Conservation (phyloP, 495 filamentous ascomycete species). For the Aeminium ludgeri region DNA sequence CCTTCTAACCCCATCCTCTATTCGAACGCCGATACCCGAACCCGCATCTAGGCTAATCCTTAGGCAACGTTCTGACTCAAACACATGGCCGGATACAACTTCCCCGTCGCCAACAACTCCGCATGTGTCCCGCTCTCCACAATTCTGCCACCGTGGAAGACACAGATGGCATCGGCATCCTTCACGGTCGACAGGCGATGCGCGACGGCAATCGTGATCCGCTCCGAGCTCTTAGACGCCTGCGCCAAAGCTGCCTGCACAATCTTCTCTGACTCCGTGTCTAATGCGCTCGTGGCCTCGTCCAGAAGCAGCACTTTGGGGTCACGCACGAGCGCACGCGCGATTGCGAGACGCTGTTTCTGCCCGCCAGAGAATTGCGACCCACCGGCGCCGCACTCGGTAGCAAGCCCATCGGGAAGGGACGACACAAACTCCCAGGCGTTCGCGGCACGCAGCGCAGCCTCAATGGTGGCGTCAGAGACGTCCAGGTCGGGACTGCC, state of each 20-base stretch:
- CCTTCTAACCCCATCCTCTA: no score
- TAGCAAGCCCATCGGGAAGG: slow-evolving; percentile 41
- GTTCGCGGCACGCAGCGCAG: slow-evolving; percentile 42
- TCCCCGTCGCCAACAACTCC: slow-evolving; percentile 30
- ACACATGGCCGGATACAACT: slow-evolving; percentile 37
- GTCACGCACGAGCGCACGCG: slow-evolving; percentile 55
- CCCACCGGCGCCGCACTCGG: slow-evolving; percentile 45
- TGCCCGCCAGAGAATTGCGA: slow-evolving; percentile 58
- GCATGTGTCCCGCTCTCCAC: slow-evolving; percentile 36
- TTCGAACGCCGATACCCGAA: no score
- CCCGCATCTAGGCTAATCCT: no score
- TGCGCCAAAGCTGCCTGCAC: slow-evolving; percentile 53
- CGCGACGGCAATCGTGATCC: slow-evolving; percentile 60
- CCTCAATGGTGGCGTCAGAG: slow-evolving; percentile 34
- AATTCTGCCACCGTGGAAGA: slow-evolving; percentile 28
- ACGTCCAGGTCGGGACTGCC: slow-evolving; percentile 17
- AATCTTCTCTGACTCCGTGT: slow-evolving; percentile 53
- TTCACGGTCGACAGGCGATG: slow-evolving; percentile 39
- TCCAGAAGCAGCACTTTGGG: slow-evolving; percentile 58
- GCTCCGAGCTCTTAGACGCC: slow-evolving; percentile 35
- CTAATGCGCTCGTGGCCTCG: slow-evolving; percentile 62
- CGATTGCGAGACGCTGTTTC: slow-evolving; percentile 59
- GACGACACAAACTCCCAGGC: slow-evolving; percentile 45
- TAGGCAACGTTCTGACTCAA: slow-evolving; percentile 11
- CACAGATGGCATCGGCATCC: slow-evolving; percentile 37